Percentiles rank a stretch among this genome's conserved stretches.
Conservation (phyloP, 129 eudicot species). For the Ambrosia artemisiifolia region DNA sequence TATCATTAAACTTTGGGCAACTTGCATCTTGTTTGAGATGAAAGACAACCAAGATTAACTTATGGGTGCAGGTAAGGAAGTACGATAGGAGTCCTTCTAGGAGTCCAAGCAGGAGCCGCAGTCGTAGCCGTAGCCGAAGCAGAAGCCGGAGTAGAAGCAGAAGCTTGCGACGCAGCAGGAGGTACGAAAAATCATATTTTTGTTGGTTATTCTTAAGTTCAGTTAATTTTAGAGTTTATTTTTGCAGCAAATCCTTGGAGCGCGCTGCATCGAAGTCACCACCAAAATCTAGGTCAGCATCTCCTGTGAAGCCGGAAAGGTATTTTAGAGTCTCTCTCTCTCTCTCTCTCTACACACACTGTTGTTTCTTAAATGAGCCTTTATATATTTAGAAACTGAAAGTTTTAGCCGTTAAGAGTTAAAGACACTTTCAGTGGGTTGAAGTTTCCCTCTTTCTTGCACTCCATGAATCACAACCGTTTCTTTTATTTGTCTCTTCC, state of each 20-base stretch:
- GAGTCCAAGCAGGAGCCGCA: slow-evolving; percentile 67
- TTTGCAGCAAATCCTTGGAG: slow-evolving; percentile 59
- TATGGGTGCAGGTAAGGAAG: slow-evolving; percentile 54
- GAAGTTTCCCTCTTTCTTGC: too few species aligned
- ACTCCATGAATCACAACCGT: too few species aligned
- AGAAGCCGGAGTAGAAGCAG: slow-evolving; percentile 29
- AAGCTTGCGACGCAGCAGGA: slow-evolving; percentile 32
- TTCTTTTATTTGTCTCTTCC: too few species aligned
- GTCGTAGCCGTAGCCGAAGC: not conserved
- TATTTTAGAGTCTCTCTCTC: slow-evolving; percentile 12
- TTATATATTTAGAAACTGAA: not conserved
- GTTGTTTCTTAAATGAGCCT: not conserved
- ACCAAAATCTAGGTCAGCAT: slow-evolving; percentile 59
- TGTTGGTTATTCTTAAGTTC: not conserved
- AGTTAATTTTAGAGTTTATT: not conserved
- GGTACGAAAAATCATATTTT: slow-evolving; percentile 33
- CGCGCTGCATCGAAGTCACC: slow-evolving; percentile 74
- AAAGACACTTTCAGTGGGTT: too few species aligned
- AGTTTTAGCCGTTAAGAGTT: not conserved
- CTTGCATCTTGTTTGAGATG: not conserved
- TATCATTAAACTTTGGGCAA: not conserved
- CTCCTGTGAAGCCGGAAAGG: slow-evolving; percentile 75
- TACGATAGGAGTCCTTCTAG: slow-evolving; percentile 64
- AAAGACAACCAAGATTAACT: not conserved
- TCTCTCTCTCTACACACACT: not conserved